Evolutionary conservation across 495 filamentous ascomycete genomes (phyloP).

Genomic region (Talaromyces thailandensis): DNA sequence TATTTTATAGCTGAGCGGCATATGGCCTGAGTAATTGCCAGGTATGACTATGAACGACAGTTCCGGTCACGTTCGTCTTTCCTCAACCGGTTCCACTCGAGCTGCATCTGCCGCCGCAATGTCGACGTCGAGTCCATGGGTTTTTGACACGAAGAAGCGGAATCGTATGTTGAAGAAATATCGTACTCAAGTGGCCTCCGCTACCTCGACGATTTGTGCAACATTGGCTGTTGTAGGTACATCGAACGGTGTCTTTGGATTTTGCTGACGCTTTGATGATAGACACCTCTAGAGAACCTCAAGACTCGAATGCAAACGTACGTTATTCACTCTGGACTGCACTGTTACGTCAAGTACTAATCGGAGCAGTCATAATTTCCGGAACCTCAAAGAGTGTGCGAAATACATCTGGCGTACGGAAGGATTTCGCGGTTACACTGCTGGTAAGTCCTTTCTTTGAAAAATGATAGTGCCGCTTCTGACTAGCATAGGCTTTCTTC

Average conservation of each 20-base stretch:
- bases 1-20: neutral
- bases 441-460: conserved; percentile 20
- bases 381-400: conserved; percentile 30
- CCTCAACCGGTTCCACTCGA: conserved; percentile 16
- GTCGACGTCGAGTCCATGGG: conserved; percentile 27
- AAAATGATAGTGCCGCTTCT: neutral
- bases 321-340: conserved; percentile 8
- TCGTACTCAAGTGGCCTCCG: conserved; percentile 38
- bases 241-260: neutral
- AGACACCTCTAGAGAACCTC: conserved; percentile 41
- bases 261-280: neutral
- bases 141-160: conserved; percentile 30
- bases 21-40: conserved; percentile 21
- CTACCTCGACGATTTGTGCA: conserved; percentile 32
- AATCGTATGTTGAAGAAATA: conserved; percentile 36
- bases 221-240: conserved; percentile 34
- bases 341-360: neutral
- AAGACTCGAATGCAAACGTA: conserved; percentile 46
- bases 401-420: conserved; percentile 38
- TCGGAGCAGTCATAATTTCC: conserved; percentile 30
- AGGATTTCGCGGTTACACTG: conserved; percentile 37
- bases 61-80: conserved; percentile 35
- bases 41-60: conserved; percentile 36
- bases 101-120: conserved; percentile 20
- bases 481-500: conserved; percentile 50